Evolutionary conservation across 2,329 filamentous ascomycete species (phyloP), one percentile per base, ranked within the genome.

Genomic region (Cordyceps tenuipes): DNA sequence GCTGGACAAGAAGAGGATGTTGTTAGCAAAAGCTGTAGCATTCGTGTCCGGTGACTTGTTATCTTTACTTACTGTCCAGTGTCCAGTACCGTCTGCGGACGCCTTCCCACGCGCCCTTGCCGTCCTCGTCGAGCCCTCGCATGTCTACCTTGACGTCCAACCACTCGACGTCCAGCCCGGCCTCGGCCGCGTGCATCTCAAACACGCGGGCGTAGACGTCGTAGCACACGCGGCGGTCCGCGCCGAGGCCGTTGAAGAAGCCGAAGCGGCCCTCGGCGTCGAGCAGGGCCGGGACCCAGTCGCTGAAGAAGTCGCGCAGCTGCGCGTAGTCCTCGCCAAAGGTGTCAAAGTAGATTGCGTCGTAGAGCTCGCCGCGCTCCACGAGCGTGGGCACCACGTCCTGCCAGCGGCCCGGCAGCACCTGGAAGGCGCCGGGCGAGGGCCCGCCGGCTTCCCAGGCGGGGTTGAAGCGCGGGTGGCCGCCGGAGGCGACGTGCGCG

Each of bases 301-400:
- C 94, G 2, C 83, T 87, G 71, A 97, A 96, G 76, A 97, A 97
- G 62, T 86, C 80, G 51, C 88, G 87, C 31, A 97, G 83, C 71
- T 93, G 89, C 2, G 80, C 79, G 73, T 97, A 99, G 64, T 94
- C 90, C 75, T 99, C 94, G 7, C 91, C 94, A 72, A 97, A 97
- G 0, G 94, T 99, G 70, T 99, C 94, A 69, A 97, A 97, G 77
- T 97, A 99, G 66, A 99, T 90, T 31, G 88, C 90, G 69, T 96
- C 90, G 68, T 93, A 92, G 13, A 85, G 76, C 67, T 88, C 81
- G 10, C 88, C 88, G 46, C 84, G 75, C 62, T 84, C 82, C 1
- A 93, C 75, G 8, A 96, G 77, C 55, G 77, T 76, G 0, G 87
- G 88, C 17, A 92, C 77, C 0, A 94, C 75, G 62, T 94, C 89